These are phyloP conservation scores for Coemansia umbellata DNA, from an alignment of 192 early-diverging fungal genomes.

Conservation along the genomic window DNA sequence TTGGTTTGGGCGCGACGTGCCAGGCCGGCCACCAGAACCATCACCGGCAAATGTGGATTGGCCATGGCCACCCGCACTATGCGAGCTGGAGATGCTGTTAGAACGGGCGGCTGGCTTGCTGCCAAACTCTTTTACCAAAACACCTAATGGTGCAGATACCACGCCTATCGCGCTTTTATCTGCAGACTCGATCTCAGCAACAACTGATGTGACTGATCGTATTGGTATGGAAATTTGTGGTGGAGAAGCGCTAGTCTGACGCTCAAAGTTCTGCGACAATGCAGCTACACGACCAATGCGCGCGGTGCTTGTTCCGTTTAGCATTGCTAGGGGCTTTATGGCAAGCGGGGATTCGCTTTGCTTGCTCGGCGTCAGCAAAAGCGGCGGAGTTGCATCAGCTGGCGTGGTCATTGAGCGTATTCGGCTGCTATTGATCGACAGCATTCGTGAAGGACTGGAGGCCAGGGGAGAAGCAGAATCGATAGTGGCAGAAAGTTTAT, in stretches of 20 bases:
- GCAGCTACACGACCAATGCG: conserved; percentile 50
- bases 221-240: conserved; percentile 28
- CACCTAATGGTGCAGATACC: conserved; percentile 32
- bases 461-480: neutral
- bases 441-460: conserved; percentile 3
- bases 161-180: conserved; percentile 4
- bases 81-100: conserved; percentile 47
- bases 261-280: conserved; percentile 51
- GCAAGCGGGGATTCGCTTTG: neutral
- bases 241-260: conserved; percentile 6
- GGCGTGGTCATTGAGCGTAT: conserved; percentile 45
- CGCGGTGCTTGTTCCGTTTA: conserved; percentile 9
- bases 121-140: neutral
- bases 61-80: conserved; percentile 37
- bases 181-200: neutral
- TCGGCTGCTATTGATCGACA: conserved; percentile 16
- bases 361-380: neutral
- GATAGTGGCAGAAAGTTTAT: conserved; percentile 5
- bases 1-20: no score
- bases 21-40: neutral
- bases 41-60: conserved; percentile 22
- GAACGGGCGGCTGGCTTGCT: conserved; percentile 28
- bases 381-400: conserved; percentile 25
- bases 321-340: neutral
- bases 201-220: conserved; percentile 6